phyloP scores from a whole-genome alignment of 2,329 filamentous ascomycete genomes.

The Neofusicoccum umdonicola region DNA sequence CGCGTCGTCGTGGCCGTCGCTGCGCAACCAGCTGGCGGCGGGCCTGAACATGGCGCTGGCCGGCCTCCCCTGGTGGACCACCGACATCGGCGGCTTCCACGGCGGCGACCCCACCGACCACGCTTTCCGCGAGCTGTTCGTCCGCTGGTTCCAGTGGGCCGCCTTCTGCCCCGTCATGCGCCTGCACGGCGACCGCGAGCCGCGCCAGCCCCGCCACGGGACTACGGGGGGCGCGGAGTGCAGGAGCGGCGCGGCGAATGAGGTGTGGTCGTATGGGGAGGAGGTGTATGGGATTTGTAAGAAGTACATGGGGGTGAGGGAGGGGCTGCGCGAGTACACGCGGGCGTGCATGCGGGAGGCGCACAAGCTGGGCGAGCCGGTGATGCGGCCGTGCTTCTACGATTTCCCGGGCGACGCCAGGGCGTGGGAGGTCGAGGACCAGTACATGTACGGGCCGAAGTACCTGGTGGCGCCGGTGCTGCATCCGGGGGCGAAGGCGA shows the following conservation, averaged over 20 bases:
- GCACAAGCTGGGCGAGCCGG: conserved; percentile 57
- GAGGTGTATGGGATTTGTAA: conserved; percentile 60
- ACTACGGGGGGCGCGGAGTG: conserved; percentile 37
- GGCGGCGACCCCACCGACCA: conserved; percentile 58
- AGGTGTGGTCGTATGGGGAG: conserved; percentile 66
- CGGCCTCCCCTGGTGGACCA: conserved; percentile 68
- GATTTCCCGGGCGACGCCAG: conserved; percentile 58
- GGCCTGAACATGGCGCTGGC: conserved; percentile 65
- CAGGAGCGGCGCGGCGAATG: conserved; percentile 54
- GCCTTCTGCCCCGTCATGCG: conserved; percentile 67
- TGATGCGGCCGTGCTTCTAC: conserved; percentile 64
- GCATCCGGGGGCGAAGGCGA: conserved; percentile 44
- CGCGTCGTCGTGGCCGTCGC: conserved; percentile 60
- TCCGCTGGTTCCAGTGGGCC: conserved; percentile 69
- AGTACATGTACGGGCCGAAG: conserved; percentile 63
- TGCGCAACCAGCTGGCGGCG: conserved; percentile 60
- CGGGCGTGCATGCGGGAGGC: conserved; percentile 59
- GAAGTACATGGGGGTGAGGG: conserved; percentile 58
- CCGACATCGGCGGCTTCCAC: conserved; percentile 69
- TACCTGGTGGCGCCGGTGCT: conserved; percentile 61
- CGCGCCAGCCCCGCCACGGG: conserved; percentile 48
- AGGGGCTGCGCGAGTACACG: conserved; percentile 58
- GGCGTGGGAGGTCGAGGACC: conserved; percentile 57
- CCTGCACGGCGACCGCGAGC: conserved; percentile 65
- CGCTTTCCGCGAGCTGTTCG: conserved; percentile 61